Evolutionary conservation across 1,139 yeast genomes (phyloP).

Genomic region (Hemisphaericaspora subhashii): DNA sequence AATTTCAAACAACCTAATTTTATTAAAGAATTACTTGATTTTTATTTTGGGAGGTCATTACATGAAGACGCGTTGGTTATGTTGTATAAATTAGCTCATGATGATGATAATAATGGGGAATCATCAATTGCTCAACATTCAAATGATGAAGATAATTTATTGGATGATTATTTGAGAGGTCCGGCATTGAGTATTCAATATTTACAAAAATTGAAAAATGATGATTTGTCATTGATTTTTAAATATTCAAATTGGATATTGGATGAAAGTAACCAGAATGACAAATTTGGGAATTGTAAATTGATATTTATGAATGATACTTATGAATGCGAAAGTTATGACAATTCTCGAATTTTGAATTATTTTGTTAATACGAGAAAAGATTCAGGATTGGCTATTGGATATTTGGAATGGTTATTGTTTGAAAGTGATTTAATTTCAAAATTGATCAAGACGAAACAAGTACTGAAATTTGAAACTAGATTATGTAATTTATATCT

Average conservation of each 20-base stretch:
- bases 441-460: slow-evolving; percentile 30
- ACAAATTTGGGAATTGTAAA: slow-evolving; percentile 34
- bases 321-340: slow-evolving; percentile 59
- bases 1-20: slow-evolving; percentile 32
- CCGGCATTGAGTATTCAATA: slow-evolving; percentile 61
- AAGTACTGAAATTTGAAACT: slow-evolving; percentile 43
- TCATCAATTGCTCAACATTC: slow-evolving; percentile 20
- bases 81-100: slow-evolving; percentile 41
- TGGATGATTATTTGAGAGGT: slow-evolving; percentile 35
- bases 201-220: slow-evolving; percentile 57
- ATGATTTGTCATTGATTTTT: slow-evolving; percentile 54
- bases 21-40: slow-evolving; percentile 74
- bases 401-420: slow-evolving; percentile 62
- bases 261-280: slow-evolving; percentile 24
- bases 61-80: slow-evolving; percentile 72
- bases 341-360: slow-evolving; percentile 53
- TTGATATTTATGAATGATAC: slow-evolving; percentile 69
- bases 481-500: slow-evolving; percentile 60
- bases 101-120: slow-evolving; percentile 22
- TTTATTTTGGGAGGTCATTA: slow-evolving; percentile 61
- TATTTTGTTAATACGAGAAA: slow-evolving; percentile 34
- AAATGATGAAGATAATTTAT: slow-evolving; percentile 13
- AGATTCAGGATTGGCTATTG: slow-evolving; percentile 37
- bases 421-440: slow-evolving; percentile 47
- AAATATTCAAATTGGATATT: slow-evolving; percentile 61